phyloP scores from a whole-genome alignment of 345 rosid genomes.

The Durio zibethinus region DNA sequence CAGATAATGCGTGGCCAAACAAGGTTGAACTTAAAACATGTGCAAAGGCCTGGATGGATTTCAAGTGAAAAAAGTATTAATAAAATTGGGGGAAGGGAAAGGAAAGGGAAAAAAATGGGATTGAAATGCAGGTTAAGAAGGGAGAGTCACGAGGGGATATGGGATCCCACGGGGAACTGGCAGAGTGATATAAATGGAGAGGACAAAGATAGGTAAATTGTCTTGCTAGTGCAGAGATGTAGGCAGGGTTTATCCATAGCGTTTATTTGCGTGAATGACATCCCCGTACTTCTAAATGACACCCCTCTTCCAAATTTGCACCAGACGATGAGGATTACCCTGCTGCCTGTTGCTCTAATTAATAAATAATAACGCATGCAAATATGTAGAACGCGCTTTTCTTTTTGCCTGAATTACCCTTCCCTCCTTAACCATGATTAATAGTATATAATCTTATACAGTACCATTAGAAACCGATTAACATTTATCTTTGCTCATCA shows the following conservation, averaged over 20 bases:
- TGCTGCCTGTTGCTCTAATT: not conserved
- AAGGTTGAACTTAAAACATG: not conserved
- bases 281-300: slow-evolving; percentile 28
- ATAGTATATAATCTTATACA: no score
- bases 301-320: not conserved
- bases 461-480: no score
- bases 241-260: slow-evolving; percentile 22
- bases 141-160: slow-evolving; percentile 35
- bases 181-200: slow-evolving; percentile 31
- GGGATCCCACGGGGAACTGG: slow-evolving; percentile 39
- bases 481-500: not conserved
- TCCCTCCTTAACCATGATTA: not conserved
- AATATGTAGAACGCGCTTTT: slow-evolving; percentile 15
- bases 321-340: not conserved
- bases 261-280: slow-evolving; percentile 16
- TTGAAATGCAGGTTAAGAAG: not conserved
- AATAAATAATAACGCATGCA: slow-evolving; percentile 3
- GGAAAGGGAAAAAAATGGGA: not conserved
- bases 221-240: slow-evolving; percentile 11
- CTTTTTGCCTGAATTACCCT: not conserved
- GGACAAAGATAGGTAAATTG: slow-evolving; percentile 35
- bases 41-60: slow-evolving; percentile 4
- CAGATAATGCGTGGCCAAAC: slow-evolving; percentile 9
- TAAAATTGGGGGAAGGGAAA: no score
- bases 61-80: not conserved